A percentile compares a stretch with the other conserved stretches of the same genome.
Evolutionary conservation across 2,329 filamentous ascomycete species (phyloP).

Genomic region (Neoascochyta sp.): DNA sequence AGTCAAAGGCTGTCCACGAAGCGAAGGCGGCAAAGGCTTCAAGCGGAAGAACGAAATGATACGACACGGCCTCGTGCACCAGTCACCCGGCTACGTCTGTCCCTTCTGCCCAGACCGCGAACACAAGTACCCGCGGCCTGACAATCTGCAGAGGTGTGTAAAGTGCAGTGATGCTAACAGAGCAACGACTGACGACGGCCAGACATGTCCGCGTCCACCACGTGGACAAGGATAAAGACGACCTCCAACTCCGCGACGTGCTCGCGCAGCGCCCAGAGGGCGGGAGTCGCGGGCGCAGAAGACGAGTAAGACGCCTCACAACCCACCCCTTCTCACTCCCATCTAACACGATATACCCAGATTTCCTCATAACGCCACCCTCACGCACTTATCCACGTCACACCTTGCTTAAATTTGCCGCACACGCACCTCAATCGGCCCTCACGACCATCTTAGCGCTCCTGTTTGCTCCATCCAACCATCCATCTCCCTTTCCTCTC

Average conservation of each 20-base stretch:
- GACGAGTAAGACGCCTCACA: slow-evolving; percentile 56
- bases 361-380: no score
- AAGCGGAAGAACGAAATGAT: slow-evolving; percentile 70
- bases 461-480: no score
- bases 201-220: slow-evolving; percentile 95
- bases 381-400: no score
- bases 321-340: no score
- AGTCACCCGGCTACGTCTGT: slow-evolving; percentile 91
- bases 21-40: slow-evolving; percentile 62
- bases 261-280: slow-evolving; percentile 82
- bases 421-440: no score
- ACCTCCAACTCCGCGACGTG: slow-evolving; percentile 74
- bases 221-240: slow-evolving; percentile 83
- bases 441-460: no score
- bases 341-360: no score
- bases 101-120: slow-evolving; percentile 93
- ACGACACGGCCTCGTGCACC: slow-evolving; percentile 81
- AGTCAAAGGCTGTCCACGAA: slow-evolving; percentile 54
- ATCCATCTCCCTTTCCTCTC: no score
- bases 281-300: slow-evolving; percentile 72
- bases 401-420: no score
- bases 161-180: no score
- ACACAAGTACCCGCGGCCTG: slow-evolving; percentile 89
- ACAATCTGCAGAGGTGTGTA: slow-evolving; percentile 85
- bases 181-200: neutral